Evolutionary conservation across 2,329 filamentous ascomycete species (phyloP).

Genomic region (Elsinoe australis): DNA sequence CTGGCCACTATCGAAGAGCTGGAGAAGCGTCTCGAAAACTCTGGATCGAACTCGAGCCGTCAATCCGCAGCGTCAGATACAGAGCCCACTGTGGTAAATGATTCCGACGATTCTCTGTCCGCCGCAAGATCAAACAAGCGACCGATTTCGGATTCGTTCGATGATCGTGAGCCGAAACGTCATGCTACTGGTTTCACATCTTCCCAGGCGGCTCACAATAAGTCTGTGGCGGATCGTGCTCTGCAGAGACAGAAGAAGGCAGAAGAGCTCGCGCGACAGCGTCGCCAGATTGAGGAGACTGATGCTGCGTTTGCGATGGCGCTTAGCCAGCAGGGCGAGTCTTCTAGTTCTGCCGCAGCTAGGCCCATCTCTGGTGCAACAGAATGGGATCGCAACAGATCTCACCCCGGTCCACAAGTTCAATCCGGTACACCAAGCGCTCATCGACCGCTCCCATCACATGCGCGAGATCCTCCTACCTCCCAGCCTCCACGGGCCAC

Average conservation of each 20-base stretch:
- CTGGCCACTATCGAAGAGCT: constrained; percentile 23
- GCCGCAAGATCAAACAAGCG: constrained; percentile 6
- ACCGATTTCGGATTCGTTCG: background rate
- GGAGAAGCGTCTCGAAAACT: constrained; percentile 19
- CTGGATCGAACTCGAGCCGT: constrained; percentile 16
- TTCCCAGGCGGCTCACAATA: background rate
- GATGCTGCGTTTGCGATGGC: constrained; percentile 26
- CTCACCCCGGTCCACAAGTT: too few species aligned
- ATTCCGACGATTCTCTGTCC: constrained; percentile 11
- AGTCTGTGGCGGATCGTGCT: background rate
- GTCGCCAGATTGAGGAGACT: constrained; percentile 21
- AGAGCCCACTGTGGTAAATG: constrained; percentile 2
- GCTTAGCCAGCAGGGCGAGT: constrained; percentile 23
- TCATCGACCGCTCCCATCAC: constrained; percentile 19
- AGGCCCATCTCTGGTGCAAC: constrained; percentile 19
- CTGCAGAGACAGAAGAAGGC: constrained; percentile 16
- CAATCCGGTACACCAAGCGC: constrained; percentile 21
- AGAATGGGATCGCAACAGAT: too few species aligned
- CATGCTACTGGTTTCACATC: background rate
- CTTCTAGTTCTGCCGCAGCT: constrained; percentile 12
- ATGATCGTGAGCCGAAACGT: constrained; percentile 15
- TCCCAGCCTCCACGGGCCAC: background rate
- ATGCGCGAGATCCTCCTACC: background rate
- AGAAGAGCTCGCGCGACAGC: constrained; percentile 17
- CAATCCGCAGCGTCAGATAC: background rate